Percentiles rank a stretch among this genome's conserved stretches.
Evolutionary conservation across 192 early-diverging fungal genomes (phyloP).

Genomic region (Borealophlyctis nickersoniae): DNA sequence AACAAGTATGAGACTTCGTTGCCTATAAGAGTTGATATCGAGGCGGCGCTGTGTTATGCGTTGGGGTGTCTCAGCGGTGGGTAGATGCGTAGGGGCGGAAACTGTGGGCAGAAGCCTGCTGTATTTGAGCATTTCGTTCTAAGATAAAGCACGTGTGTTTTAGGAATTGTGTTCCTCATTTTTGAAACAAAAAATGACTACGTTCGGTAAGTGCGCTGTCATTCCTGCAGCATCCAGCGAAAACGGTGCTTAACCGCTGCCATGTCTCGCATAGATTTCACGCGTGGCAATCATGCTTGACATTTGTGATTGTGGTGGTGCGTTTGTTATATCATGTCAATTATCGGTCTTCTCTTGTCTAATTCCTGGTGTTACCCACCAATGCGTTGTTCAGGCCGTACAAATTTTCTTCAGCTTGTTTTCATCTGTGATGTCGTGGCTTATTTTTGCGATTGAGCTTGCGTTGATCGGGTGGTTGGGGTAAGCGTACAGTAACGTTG

Average conservation of each 20-base stretch:
- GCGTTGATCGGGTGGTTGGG: constrained; percentile 37
- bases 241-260: too few relatives aligned
- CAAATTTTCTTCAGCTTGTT: constrained; percentile 52
- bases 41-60: constrained; percentile 67
- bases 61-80: constrained; percentile 54
- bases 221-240: too few relatives aligned
- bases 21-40: constrained; percentile 68
- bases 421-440: constrained; percentile 41
- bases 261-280: constrained; percentile 44
- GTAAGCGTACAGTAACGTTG: constrained; percentile 30
- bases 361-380: too few relatives aligned
- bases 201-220: constrained; percentile 34
- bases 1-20: constrained; percentile 78
- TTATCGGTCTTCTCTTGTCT: too few relatives aligned
- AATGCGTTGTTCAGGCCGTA: constrained; percentile 30
- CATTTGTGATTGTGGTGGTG: constrained; percentile 28
- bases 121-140: background rate
- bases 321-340: too few relatives aligned
- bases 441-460: constrained; percentile 41
- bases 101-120: constrained; percentile 4
- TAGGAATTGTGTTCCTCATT: constrained; percentile 69
- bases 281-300: constrained; percentile 54
- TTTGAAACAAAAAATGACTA: constrained; percentile 75
- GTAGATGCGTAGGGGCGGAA: background rate
- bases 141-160: too few relatives aligned